These are phyloP conservation scores for Penicillium vulpinum DNA, from an alignment of 2,329 filamentous ascomycete genomes.

Conservation along the genomic window DNA sequence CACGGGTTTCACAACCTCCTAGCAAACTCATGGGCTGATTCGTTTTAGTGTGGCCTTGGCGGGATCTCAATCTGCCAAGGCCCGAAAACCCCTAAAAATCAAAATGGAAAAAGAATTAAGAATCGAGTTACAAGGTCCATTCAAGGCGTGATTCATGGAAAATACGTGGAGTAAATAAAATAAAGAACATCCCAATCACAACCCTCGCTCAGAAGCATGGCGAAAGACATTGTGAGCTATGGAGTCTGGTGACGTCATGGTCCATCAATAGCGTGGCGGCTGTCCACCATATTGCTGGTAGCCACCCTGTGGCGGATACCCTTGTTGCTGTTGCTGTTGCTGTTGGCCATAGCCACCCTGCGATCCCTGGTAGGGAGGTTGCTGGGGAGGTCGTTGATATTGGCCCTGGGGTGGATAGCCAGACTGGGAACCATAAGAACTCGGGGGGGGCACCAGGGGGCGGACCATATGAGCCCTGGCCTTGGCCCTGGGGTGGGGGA, in stretches of 20 bases:
- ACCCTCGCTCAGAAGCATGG: not conserved
- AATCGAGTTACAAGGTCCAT: too few relatives aligned
- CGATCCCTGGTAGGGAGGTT: conserved; percentile 14
- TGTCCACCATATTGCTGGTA: conserved; percentile 18
- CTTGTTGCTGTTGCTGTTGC: conserved; percentile 20
- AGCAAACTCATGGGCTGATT: not conserved
- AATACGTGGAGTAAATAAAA: not conserved
- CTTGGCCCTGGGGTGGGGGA: conserved; percentile 21
- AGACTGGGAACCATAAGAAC: conserved; percentile 12
- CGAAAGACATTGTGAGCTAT: not conserved
- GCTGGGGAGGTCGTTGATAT: conserved; percentile 6
- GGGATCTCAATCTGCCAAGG: too few relatives aligned
- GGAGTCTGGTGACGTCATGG: conserved; percentile 14
- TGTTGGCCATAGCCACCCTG: conserved; percentile 24
- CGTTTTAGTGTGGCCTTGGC: not conserved
- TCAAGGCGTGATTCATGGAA: not conserved
- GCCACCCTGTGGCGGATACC: conserved; percentile 24
- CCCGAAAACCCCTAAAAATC: too few relatives aligned
- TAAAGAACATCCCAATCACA: not conserved
- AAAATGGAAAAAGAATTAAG: too few relatives aligned
- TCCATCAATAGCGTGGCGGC: conserved; percentile 25
- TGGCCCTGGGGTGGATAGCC: conserved; percentile 10
- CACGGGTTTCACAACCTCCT: not conserved
- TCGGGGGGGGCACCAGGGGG: conserved; percentile 18
- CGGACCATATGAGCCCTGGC: conserved; percentile 22